Evolutionary conservation across 805 yeast species (phyloP), one percentile per base, ranked within the genome.

Genomic region (Lipomyces lipofer): DNA sequence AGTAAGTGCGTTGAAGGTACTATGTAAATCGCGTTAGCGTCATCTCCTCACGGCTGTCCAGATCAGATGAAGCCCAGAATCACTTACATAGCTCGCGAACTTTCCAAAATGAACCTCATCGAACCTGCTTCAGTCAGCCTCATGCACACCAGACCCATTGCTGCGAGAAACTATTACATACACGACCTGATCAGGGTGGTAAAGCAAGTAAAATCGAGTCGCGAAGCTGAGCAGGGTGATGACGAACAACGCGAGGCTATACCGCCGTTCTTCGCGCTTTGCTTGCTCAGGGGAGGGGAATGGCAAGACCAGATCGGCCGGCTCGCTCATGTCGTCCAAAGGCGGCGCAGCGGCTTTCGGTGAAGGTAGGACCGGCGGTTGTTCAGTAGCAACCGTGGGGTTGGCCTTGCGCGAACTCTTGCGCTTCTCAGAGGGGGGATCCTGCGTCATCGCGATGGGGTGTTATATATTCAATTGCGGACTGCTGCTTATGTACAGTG

Each of bases 1-100:
- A 94, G 71, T 88, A 94, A 0, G 96, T 86, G 59, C 96, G 79
- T 71, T 92, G 87, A 56, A 92, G 73, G 71, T 92, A 92, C 71
- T 86, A 48, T 3, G 25, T 25, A n/a, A 17, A 28, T 12, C 39
- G 3, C 1, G 36, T 51, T 42, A 85, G 43, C 19, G 10, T n/a
- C 12, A 13, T 12, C n/a, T n/a, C n/a, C n/a, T n/a, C n/a, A n/a
- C n/a, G n/a, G n/a, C n/a, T n/a, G n/a, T n/a, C 40, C 22, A 47
- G 51, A 45, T 22, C 39, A 44, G 51, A 45, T 22, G 22, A 44
- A 44, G 12, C 17, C 6, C 36, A 7, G 22, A 21, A n/a, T 2
- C 12, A 54, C 58, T 17, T 48, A 56, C 60, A 32, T 69, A 72
- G 21, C 69, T 64, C 21, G 78, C 78, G 57, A 74, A 74, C 63